A percentile compares a stretch with the other conserved stretches of the same genome.
Evolutionary conservation across 2,329 filamentous ascomycete genomes (phyloP).

Genomic region (Penicillium olsonii): DNA sequence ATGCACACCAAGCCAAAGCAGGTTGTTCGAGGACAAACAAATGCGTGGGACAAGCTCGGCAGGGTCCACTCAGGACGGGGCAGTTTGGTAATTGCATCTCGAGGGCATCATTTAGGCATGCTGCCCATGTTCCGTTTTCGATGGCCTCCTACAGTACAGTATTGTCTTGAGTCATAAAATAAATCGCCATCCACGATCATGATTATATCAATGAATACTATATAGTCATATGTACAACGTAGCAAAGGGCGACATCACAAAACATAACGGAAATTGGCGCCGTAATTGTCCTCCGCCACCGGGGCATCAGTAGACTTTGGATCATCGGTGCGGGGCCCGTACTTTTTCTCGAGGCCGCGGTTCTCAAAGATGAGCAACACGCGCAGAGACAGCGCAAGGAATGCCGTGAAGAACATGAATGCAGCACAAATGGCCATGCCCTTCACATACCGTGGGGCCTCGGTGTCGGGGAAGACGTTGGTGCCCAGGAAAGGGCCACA

Average conservation of each 20-base stretch:
- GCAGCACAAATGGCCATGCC: conserved; percentile 63
- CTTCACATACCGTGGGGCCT: conserved; percentile 52
- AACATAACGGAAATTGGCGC: conserved; percentile 40
- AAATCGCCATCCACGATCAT: too few species aligned
- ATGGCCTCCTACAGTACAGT: too few species aligned
- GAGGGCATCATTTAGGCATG: too few species aligned
- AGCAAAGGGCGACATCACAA: conserved; percentile 24
- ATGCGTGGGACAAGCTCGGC: too few species aligned
- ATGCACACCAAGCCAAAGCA: too few species aligned
- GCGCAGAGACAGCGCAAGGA: conserved; percentile 57
- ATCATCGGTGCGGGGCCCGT: conserved; percentile 34
- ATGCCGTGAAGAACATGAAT: conserved; percentile 62
- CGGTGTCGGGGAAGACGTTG: conserved; percentile 58
- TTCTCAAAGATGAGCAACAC: conserved; percentile 62
- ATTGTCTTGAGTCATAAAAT: too few species aligned
- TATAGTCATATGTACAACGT: background rate
- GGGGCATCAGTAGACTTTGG: conserved; percentile 16
- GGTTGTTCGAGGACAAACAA: too few species aligned
- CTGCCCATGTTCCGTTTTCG: too few species aligned
- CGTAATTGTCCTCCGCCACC: conserved; percentile 44
- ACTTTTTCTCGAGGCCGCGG: conserved; percentile 55
- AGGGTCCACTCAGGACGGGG: too few species aligned
- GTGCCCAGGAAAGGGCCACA: conserved; percentile 65
- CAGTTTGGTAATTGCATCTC: too few species aligned
- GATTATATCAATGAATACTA: too few species aligned